Evolutionary conservation across 177 flowering plant genomes (phyloP).

Genomic region (Vitis hybrid): DNA sequence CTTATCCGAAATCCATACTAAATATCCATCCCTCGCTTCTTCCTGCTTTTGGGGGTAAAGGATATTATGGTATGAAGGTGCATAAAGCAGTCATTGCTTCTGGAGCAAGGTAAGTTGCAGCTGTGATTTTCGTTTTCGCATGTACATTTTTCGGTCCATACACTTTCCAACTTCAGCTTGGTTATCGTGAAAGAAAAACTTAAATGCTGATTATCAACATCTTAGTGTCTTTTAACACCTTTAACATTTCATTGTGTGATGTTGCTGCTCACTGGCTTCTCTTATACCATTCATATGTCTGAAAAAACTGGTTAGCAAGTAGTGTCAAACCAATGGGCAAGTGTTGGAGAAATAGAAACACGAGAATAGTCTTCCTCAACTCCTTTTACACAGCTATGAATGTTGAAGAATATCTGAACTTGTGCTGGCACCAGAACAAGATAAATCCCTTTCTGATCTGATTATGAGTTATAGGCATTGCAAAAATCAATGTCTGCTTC

Average conservation of each 20-base stretch:
- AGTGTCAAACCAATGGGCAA: background rate
- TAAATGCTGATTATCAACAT: too few relatives aligned
- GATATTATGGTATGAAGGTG: slow-evolving; percentile 88
- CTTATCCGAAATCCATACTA: slow-evolving; percentile 67
- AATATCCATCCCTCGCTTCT: slow-evolving; percentile 97
- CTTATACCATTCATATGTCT: background rate
- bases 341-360: background rate
- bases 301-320: background rate
- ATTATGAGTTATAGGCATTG: too few relatives aligned
- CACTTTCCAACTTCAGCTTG: too few relatives aligned
- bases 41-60: slow-evolving; percentile 98
- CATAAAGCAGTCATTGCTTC: slow-evolving; percentile 94
- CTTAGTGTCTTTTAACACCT: too few relatives aligned
- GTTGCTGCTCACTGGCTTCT: background rate
- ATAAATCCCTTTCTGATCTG: too few relatives aligned
- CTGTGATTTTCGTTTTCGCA: background rate
- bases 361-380: background rate
- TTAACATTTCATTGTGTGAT: background rate
- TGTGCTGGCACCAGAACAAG: too few relatives aligned
- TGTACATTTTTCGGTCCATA: too few relatives aligned
- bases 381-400: background rate
- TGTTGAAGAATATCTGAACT: too few relatives aligned
- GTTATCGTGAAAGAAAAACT: too few relatives aligned
- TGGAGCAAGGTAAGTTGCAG: slow-evolving; percentile 72
- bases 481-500: too few relatives aligned